Evolutionary conservation across 345 rosid genomes (phyloP), one percentile per base, ranked within the genome.

Genomic region (Citrus medica): DNA sequence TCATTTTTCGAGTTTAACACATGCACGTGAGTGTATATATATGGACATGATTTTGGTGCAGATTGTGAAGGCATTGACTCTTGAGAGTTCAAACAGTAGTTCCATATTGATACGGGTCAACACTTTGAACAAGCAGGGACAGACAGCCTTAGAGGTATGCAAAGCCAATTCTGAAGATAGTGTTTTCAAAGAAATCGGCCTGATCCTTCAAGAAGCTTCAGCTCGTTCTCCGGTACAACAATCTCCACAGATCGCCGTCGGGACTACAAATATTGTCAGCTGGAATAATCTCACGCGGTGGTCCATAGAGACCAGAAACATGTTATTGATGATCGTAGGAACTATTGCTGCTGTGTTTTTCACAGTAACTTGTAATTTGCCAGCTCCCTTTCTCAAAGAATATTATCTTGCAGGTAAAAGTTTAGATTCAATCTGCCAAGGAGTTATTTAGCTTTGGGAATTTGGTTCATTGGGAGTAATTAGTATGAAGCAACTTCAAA

Each of bases 281-380:
- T 46, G 51, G 51, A 46, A 46, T 12, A 46, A 46, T 13, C 51
- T 46, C 51, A 12, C 5, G 16, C 51, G 51, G 51, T 46, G 51
- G 51, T 17, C 51, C 51, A 46, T 46, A 13, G 75, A 73, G 59
- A 73, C 69, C 0, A 81, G 64, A 76, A 81, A 73, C 58, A 38
- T 73, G 35, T 21, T 73, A 37, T 25, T 81, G 69, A 62, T 77
- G 24, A 74, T 66, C 8, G 37, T 77, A 5, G 63, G 30, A 58
- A 27, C 73, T 12, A 24, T 77, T n/a, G 60, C 69, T 4, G 78
- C 30, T 0, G 68, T 69, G 0, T 62, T 63, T 59, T 72, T 81
- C 69, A 73, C 74, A 12, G 51, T 46, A 25, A 25, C 24, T 13
- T 56, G 37, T 37, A 77, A 58, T 38, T 28, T 51, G 25, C 66